Base-by-base conservation (phyloP, 2,329 filamentous ascomycete genomes). In the Aureobasidium sp. region DNA sequence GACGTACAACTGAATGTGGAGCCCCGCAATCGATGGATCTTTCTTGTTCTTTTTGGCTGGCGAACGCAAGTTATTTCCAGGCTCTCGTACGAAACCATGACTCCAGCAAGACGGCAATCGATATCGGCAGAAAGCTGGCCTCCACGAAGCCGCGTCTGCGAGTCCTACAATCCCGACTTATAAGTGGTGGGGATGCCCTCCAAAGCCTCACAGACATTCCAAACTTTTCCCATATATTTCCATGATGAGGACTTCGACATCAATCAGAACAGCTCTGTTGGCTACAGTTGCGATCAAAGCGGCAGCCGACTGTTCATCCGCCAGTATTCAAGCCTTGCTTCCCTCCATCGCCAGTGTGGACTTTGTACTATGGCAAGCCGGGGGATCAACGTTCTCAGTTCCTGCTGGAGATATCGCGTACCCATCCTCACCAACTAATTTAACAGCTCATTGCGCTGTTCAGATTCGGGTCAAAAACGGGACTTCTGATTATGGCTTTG, bases 371-470 rank as follows among this genome's bases (percentile, higher is more conserved):
- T 62, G 68, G 11, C 50, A 81, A 11, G 66, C 70, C 9, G 73
- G 72, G 8, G 79, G 79, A 59, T 69, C 72, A n/a, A 81, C 78
- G 1, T 81, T 81, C 66, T 58, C 76, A 16, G 78, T 80, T 5
- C 76, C 79, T 0, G 61, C 72, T 11, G 70, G 73, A 43, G 74
- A 81, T 48, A 76, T 79, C 16, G 78, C 79, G 20, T 81, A 82
- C 66, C 79, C 81, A 16, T 72, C 66, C 0, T 80, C 76, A 25
- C 79, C 79, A 6, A 75, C 75, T 5, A 69, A 74, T 73, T 67
- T 77, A 15, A 69, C 67, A 40, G 70, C 73, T 11, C 64, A 73
- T 6, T 78, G 76, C 58, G 75, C 71, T 1, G 68, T 76, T 29
- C 69, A 77, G 58, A 67, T 77, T 47, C 73, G 73, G 11, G 73